Conservation (phyloP, 805 yeast species). For the baker's yeast (Saccharomyces cerevisiae) region DNA sequence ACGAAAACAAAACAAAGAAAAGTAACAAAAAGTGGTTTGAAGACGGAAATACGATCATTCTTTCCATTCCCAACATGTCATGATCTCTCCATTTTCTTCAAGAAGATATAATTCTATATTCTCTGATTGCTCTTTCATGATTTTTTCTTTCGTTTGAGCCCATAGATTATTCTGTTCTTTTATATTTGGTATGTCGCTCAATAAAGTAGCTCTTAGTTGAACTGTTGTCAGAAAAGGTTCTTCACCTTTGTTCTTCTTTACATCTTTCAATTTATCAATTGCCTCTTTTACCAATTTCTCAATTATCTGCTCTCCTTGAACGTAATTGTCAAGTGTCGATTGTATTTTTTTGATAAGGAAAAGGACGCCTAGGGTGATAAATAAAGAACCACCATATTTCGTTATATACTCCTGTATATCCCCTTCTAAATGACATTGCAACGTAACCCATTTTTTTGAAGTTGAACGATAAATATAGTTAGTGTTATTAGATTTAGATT, state of each 20-base stretch:
- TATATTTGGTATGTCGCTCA: slow-evolving; percentile 23
- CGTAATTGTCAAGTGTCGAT: slow-evolving; percentile 24
- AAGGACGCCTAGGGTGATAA: slow-evolving; percentile 3
- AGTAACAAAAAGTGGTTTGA: neutral
- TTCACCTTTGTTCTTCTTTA: slow-evolving; percentile 29
- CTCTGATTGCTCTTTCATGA: slow-evolving; percentile 45
- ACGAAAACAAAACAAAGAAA: neutral
- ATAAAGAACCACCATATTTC: slow-evolving; percentile 13
- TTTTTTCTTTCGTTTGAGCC: slow-evolving; percentile 42
- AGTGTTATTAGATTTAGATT: neutral
- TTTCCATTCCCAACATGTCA: slow-evolving; percentile 80
- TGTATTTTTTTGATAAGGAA: slow-evolving; percentile 9
- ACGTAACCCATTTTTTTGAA: slow-evolving; percentile 48
- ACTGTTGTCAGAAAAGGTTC: slow-evolving; percentile 53
- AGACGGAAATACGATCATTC: slow-evolving; percentile 7
- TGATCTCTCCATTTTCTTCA: slow-evolving; percentile 77
- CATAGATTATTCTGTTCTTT: slow-evolving; percentile 41
- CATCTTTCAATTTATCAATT: slow-evolving; percentile 40
- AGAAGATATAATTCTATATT: slow-evolving; percentile 50
- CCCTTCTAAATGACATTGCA: slow-evolving; percentile 43
- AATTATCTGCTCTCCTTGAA: slow-evolving; percentile 34
- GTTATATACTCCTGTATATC: slow-evolving; percentile 34
- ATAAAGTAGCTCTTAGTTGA: slow-evolving; percentile 56
- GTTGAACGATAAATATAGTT: slow-evolving; percentile 46
- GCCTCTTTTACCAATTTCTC: slow-evolving; percentile 40